These are phyloP conservation scores for Mediolabrus comicus DNA, from an alignment of 108 stramenopile genomes.

Conservation along the genomic window DNA sequence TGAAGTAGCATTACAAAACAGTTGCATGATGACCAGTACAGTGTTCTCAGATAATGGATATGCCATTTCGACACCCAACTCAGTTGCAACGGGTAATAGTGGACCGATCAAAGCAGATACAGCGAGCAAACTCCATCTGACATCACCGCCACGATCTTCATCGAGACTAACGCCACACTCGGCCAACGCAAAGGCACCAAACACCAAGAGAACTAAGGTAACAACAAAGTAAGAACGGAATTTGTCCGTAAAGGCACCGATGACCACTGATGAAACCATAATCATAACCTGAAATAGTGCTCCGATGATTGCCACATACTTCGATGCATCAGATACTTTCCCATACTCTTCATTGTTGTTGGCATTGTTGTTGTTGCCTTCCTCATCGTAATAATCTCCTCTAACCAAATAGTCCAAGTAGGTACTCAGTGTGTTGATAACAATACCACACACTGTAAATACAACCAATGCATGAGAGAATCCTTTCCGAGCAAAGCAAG, in stretches of 20 bases:
- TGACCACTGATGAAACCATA: constrained; percentile 81
- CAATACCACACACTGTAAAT: constrained; percentile 77
- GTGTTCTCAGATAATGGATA: constrained; percentile 87
- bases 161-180: constrained; percentile 87
- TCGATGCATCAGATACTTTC: constrained; percentile 45
- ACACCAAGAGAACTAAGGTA: constrained; percentile 64
- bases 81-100: constrained; percentile 82
- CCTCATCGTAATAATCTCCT: constrained; percentile 39
- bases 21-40: constrained; percentile 84
- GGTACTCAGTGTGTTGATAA: constrained; percentile 81
- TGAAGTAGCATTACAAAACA: constrained; percentile 80
- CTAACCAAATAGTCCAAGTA: constrained; percentile 86
- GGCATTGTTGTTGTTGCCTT: neutral
- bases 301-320: constrained; percentile 81
- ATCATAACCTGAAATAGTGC: constrained; percentile 80
- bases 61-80: constrained; percentile 81
- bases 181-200: constrained; percentile 81
- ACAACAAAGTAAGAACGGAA: constrained; percentile 82
- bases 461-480: constrained; percentile 77
- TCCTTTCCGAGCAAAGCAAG: constrained; percentile 74
- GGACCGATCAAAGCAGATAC: constrained; percentile 82
- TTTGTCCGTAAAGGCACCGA: constrained; percentile 75
- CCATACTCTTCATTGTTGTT: constrained; percentile 1
- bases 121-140: constrained; percentile 68
- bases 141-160: constrained; percentile 59